Evolutionary conservation across 106 monocot species (phyloP).

Genomic region (Dendrobium catenatum): DNA sequence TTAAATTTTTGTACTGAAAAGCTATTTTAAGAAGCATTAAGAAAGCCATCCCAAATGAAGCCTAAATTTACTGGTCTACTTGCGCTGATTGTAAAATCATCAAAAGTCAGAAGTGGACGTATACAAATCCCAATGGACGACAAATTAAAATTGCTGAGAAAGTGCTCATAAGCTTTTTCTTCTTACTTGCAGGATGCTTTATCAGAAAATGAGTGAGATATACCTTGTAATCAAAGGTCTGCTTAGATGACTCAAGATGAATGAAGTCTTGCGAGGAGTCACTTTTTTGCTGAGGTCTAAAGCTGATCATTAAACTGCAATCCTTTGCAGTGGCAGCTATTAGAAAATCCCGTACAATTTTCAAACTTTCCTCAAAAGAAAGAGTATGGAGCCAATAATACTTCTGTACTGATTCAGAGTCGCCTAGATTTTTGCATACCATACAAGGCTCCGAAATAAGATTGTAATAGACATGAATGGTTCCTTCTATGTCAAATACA

Average conservation of each 20-base stretch:
- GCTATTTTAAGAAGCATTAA: too few species aligned
- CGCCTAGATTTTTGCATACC: constrained; percentile 44
- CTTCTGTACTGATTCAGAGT: constrained; percentile 21
- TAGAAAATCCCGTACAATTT: constrained; percentile 61
- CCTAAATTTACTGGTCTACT: not conserved
- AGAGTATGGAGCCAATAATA: constrained; percentile 61
- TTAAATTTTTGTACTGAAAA: too few species aligned
- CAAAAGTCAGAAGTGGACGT: too few species aligned
- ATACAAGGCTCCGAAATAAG: constrained; percentile 55
- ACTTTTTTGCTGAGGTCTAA: constrained; percentile 35
- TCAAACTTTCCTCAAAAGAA: constrained; percentile 44
- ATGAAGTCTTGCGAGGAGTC: constrained; percentile 23
- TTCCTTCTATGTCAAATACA: constrained; percentile 78
- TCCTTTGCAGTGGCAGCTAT: constrained; percentile 83
- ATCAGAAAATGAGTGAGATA: not conserved
- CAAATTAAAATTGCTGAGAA: too few species aligned
- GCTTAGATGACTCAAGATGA: constrained; percentile 51
- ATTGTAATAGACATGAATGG: constrained; percentile 81
- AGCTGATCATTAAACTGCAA: constrained; percentile 83
- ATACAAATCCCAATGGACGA: too few species aligned
- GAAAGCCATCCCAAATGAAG: too few species aligned
- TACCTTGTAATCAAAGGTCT: constrained; percentile 88
- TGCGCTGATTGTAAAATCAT: too few species aligned
- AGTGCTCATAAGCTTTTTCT: not conserved
- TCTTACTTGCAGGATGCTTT: too few species aligned